Percentiles rank a stretch among this genome's conserved stretches.
These are phyloP conservation scores for Pseudevernia furfuracea DNA, from an alignment of 495 filamentous ascomycete species.

Conservation along the genomic window DNA sequence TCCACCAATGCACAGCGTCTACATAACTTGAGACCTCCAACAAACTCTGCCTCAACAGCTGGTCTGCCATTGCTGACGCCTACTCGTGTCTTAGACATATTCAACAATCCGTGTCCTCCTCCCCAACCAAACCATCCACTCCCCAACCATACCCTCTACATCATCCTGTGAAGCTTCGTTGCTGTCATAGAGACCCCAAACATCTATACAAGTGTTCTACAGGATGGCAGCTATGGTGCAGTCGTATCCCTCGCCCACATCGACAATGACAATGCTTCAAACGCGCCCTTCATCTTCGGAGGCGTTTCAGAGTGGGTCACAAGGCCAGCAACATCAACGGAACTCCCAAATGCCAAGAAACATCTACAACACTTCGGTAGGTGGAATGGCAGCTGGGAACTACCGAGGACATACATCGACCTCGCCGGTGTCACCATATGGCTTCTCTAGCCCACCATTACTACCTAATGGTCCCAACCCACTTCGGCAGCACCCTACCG, in stretches of 20 bases:
- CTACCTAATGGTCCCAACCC: slow-evolving; percentile 46
- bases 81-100: slow-evolving; percentile 9
- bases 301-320: slow-evolving; percentile 47
- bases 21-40: neutral
- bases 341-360: slow-evolving; percentile 54
- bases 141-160: slow-evolving; percentile 6
- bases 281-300: slow-evolving; percentile 69
- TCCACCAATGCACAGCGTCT: neutral
- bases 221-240: slow-evolving; percentile 89
- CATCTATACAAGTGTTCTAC: neutral
- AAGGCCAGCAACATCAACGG: slow-evolving; percentile 50
- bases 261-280: slow-evolving; percentile 75
- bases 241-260: slow-evolving; percentile 74
- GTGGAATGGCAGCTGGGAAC: slow-evolving; percentile 44
- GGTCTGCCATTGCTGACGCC: slow-evolving; percentile 10
- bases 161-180: slow-evolving; percentile 8
- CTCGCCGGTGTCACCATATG: slow-evolving; percentile 73
- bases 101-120: neutral
- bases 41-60: neutral
- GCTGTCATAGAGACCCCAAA: neutral
- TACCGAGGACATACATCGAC: slow-evolving; percentile 64
- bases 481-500: slow-evolving; percentile 49
- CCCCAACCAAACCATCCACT: neutral
- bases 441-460: slow-evolving; percentile 70
- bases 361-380: slow-evolving; percentile 50